Base-by-base conservation (phyloP, 495 filamentous ascomycete genomes). In the Staphylotrichum longicolle region DNA sequence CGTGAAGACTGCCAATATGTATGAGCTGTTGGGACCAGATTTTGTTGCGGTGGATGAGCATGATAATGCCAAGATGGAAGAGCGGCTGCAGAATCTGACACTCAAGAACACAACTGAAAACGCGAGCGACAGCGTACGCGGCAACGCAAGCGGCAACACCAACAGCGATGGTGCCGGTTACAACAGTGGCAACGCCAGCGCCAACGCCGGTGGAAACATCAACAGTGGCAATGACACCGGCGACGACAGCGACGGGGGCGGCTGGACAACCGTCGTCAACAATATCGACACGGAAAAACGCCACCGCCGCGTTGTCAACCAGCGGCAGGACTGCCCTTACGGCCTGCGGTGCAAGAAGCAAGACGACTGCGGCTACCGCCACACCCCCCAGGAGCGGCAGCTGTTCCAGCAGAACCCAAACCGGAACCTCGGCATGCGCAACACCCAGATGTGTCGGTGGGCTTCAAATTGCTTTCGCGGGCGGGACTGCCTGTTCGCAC, bases 261-360 rank as follows among this genome's bases (percentile, higher is more conserved):
- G 44, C 44, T 46, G 44, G 44, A 5, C n/a, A 20, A 46, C 44
- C 44, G 44, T 46, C 7, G 44, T 46, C 14, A 46, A 46, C 44
- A 46, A 46, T 46, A 46, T 15, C 44, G 44, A 46, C 44, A n/a
- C 44, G 44, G 44, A 7, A 46, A 46, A 46, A 20, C 44, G 44
- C 44, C 44, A 46, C 44, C 44, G 44, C n/a, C 44, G 44, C 44
- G 44, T 46, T 46, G 44, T 46, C 44, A 46, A 46, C 44, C 44
- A 46, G 44, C 44, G n/a, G 44, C 44, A 15, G 44, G 44, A 46
- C 44, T 46, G 44, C 44, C 44, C 44, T 46, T 46, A 46, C 3
- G 44, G 44, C 44, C 44, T 46, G 44, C 44, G 44, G 44, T 46
- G 44, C 44, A 46, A 46, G 44, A 46, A 46, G 44, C 44, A 46